Evolutionary conservation across 1,284 basidiomycete genomes (phyloP), one percentile per base, ranked within the genome.

Genomic region (Lignosus rhinocerotis): DNA sequence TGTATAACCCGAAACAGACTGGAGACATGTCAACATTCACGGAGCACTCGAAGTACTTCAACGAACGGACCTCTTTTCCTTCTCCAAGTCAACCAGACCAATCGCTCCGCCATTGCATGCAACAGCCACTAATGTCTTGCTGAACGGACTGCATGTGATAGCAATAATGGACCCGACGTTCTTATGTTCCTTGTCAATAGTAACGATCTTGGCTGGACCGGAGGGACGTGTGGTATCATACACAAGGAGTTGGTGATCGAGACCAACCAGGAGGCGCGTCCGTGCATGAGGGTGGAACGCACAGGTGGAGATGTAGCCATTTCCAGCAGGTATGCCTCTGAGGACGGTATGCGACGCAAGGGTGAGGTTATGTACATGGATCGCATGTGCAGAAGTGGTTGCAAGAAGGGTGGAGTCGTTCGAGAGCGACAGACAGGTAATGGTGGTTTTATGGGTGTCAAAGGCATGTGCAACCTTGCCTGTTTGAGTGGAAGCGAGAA

Each of bases 111-210:
- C 75, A n/a, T 78, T 74, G 46, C 79, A 84, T 1, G 79, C 81
- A 38, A 80, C 78, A 9, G 84, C 84, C 14, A 87, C 75, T 42
- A 90, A 73, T 1, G 84, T 86, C 72, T 86, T 88, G 71, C 87
- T 90, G 70, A 88, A 90, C 6, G 88, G 86, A 59, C 88, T 90
- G 63, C 81, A 83, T 7, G 83, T 74, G 16, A 90, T 72, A 6
- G 77, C 78, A 2, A 79, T 70, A 14, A 89, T 77, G 16, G 79
- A 69, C 8, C 80, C 80, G 0, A 42, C 65, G 12, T 69, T 72
- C 25, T 73, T 70, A 25, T 82, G 80, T n/a, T 75, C 70, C 36
- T 82, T 81, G 38, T 75, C 76, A 46, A 89, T 65, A 1, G 75
- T 58, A 39, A 90, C 72, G 0, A 71, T 73, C 67, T 85, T 88